A percentile compares a stretch with the other conserved stretches of the same genome.
phyloP scores from a whole-genome alignment of 1,284 basidiomycete species.

The Cutaneotrichosporon cavernicola region DNA sequence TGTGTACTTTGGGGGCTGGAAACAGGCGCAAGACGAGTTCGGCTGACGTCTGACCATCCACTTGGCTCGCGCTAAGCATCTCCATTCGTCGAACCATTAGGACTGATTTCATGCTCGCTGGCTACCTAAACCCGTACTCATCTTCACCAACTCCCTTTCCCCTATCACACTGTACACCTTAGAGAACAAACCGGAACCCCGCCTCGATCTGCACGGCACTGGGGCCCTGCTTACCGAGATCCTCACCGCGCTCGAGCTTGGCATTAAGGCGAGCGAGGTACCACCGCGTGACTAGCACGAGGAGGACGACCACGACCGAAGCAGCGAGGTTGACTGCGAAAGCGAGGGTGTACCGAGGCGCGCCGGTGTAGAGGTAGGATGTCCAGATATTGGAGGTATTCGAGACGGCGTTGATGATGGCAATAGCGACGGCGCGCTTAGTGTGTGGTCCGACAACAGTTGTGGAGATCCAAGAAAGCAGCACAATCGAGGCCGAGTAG shows the following conservation, averaged over 20 bases:
- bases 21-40: neutral
- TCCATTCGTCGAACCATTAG: no score
- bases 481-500: constrained; percentile 50
- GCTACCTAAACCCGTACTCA: no score
- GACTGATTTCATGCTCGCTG: no score
- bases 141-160: no score
- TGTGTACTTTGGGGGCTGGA: neutral
- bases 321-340: constrained; percentile 48
- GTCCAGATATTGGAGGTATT: constrained; percentile 54
- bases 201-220: constrained; percentile 39
- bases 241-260: constrained; percentile 47
- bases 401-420: constrained; percentile 50
- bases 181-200: constrained; percentile 53
- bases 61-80: no score
- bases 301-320: constrained; percentile 40
- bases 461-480: constrained; percentile 49
- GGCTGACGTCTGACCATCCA: neutral
- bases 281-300: constrained; percentile 30
- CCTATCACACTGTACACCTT: constrained; percentile 12
- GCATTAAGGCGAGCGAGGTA: constrained; percentile 47
- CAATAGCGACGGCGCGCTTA: constrained; percentile 52
- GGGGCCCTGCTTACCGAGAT: constrained; percentile 40
- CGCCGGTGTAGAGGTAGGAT: constrained; percentile 45
- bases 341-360: constrained; percentile 46
- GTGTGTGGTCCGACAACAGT: constrained; percentile 49